Base-by-base conservation (phyloP, 345 rosid species). In the Erodium maritimum region DNA sequence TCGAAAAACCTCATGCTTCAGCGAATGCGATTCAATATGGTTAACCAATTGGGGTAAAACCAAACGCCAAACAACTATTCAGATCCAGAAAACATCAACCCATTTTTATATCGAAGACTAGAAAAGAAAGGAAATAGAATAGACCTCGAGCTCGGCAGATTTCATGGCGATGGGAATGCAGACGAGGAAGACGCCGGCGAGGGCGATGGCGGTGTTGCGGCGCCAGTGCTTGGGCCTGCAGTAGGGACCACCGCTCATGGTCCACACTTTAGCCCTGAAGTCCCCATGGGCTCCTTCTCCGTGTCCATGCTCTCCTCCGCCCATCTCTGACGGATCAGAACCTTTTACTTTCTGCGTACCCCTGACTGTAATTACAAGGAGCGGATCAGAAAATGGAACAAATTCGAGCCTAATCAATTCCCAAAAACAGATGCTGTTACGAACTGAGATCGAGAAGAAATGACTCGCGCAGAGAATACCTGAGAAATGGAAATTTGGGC, bases 191-290 rank as follows among this genome's bases (percentile, higher is more conserved):
- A 87, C 55, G 16, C 99, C 96, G 51, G 74, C 73, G 95, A 93
- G 82, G 61, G 97, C 97, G 51, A 93, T 64, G 78, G 99, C 99
- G 5, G 99, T 93, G 71, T 93, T 93, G 63, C 99, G 91, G 63
- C 75, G 77, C 99, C 99, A 93, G 80, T 93, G 95, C 68, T 89
- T 90, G 23, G 97, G 99, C 60, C 97, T 71, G 81, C 99, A 89
- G 73, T 93, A 34, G 19, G 99, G 95, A 18, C 99, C 99, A 25
- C 99, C 99, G 52, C 78, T 5, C 96, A 90, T 85, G 68, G 84
- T 89, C 99, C 97, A 93, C 11, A 93, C 99, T 70, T 93, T 93
- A 48, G 61, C 65, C 79, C 99, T 82, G 76, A 93, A 93, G 65
- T 93, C 96, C 25, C 83, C 88, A 25, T 74, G 80, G 20, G 61